A percentile compares a stretch with the other conserved stretches of the same genome.
Conservation (phyloP, 371 early-diverging fungal genomes). For the Scutellospora calospora region DNA sequence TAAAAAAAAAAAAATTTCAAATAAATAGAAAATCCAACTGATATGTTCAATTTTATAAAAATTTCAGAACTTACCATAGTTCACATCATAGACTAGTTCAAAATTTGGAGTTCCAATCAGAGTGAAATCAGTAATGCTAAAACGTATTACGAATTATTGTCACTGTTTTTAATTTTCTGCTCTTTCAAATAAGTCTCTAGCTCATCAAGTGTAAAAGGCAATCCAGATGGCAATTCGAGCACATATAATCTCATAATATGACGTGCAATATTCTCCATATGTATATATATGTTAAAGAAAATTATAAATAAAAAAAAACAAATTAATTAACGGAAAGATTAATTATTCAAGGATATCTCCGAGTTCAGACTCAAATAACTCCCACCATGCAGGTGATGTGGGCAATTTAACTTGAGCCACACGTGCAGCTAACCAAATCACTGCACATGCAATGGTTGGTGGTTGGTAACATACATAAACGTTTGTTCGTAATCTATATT, state of each 20-base stretch:
- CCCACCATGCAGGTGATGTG: slow-evolving; percentile 82
- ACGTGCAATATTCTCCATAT: slow-evolving; percentile 42
- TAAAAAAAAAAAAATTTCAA: no score
- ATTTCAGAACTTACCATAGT: no score
- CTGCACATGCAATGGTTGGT: slow-evolving; percentile 88
- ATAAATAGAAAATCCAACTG: no score
- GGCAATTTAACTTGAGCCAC: slow-evolving; percentile 74
- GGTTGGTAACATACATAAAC: slow-evolving; percentile 89
- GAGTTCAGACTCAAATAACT: slow-evolving; percentile 81
- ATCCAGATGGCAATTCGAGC: slow-evolving; percentile 19
- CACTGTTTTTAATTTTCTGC: no score
- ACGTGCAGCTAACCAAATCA: slow-evolving; percentile 85
- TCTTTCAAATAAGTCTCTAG: slow-evolving; percentile 25
- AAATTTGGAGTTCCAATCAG: no score
- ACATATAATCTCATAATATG: slow-evolving; percentile 43
- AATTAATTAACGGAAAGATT: neutral
- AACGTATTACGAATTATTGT: no score
- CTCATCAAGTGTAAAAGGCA: slow-evolving; percentile 38
- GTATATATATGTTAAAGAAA: slow-evolving; percentile 28
- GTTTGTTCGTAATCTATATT: slow-evolving; percentile 75
- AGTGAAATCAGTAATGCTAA: no score
- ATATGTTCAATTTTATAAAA: no score
- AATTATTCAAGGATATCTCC: slow-evolving; percentile 63
- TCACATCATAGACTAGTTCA: no score
- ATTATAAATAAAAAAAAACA: slow-evolving; percentile 11